A percentile compares a stretch with the other conserved stretches of the same genome.
Evolutionary conservation across 2,329 filamentous ascomycete genomes (phyloP).

Genomic region (Aspergillus viridinutans): DNA sequence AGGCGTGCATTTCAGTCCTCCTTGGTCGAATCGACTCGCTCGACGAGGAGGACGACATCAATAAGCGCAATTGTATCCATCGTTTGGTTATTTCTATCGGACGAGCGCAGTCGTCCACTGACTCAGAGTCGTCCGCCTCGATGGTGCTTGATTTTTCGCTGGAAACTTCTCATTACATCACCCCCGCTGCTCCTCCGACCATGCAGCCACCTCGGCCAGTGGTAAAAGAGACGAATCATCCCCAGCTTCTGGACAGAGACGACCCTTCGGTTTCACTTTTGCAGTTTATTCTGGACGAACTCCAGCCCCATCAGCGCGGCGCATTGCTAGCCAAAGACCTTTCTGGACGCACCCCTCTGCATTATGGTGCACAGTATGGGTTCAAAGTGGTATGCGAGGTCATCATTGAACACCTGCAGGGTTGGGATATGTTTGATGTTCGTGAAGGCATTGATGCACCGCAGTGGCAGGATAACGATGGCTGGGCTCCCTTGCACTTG

Average conservation of each 20-base stretch:
- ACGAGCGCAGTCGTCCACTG: slow-evolving; percentile 59
- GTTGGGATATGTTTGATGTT: slow-evolving; percentile 82
- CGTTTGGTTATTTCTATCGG: slow-evolving; percentile 89
- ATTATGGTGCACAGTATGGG: slow-evolving; percentile 93
- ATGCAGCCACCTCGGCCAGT: slow-evolving; percentile 59
- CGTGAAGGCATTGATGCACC: slow-evolving; percentile 79
- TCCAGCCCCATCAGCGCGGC: slow-evolving; percentile 63
- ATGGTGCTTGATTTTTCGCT: slow-evolving; percentile 47
- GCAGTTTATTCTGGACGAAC: slow-evolving; percentile 59
- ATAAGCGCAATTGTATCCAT: slow-evolving; percentile 89
- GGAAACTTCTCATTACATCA: slow-evolving; percentile 69
- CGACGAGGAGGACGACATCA: slow-evolving; percentile 87
- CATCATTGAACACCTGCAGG: slow-evolving; percentile 82
- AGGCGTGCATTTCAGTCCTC: slow-evolving; percentile 66
- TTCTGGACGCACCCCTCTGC: slow-evolving; percentile 78
- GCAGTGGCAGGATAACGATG: slow-evolving; percentile 89
- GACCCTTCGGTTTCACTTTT: slow-evolving; percentile 72
- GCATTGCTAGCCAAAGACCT: slow-evolving; percentile 68
- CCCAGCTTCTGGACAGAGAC: slow-evolving; percentile 59
- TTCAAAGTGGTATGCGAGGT: slow-evolving; percentile 86
- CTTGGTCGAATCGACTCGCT: slow-evolving; percentile 66
- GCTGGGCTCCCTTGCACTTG: slow-evolving; percentile 84
- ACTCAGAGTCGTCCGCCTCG: slow-evolving; percentile 50
- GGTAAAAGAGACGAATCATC: slow-evolving; percentile 61
- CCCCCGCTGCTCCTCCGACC: slow-evolving; percentile 67